Base-by-base conservation (phyloP, 2,329 filamentous ascomycete genomes). In the Curvularia lunata region DNA sequence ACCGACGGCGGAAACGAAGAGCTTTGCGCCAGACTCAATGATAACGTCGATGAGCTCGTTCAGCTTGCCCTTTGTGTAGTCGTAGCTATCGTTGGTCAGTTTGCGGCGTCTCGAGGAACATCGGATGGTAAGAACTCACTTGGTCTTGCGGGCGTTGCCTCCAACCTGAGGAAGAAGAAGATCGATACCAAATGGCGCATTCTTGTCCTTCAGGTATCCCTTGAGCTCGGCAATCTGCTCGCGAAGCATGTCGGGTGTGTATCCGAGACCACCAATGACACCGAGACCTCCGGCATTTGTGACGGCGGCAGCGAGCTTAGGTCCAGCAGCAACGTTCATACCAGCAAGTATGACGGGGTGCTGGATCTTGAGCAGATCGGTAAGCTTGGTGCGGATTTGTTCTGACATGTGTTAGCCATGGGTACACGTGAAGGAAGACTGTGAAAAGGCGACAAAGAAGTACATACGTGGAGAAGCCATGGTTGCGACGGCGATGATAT, bases 61-160 rank as follows among this genome's bases (percentile, higher is more conserved):
- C 63, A 99, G 91, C 83, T 98, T 98, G 78, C 95, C 95, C 85
- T 99, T 98, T 75, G 95, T 99, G 84, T 99, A 99, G 81, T 99
- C 95, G 81, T 98, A 97, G 87, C 94, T 97, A 72, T 54, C 21
- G 23, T 18, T 16, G 8, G 50, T 63, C 9, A 65, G 64, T 48
- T 43, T 1, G 18, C 12, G 25, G 47, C 12, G 13, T 41, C 27
- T 32, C n/a, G 13, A 27, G 18, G 21, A 12, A 18, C 16, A 16
- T 28, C 13, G 4, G 25, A 10, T 7, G 38, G 23, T 16, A n/a
- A 12, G 19, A 8, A 57, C 78, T 61, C 79, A 90, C 88, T 97
- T 98, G 72, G 94, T 97, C 86, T 97, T 97, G 74, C 95, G 87
- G 62, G 95, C 95, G 74, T 84, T 92, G 71, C 94, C 95, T 64